Evolutionary conservation across 306 rosid genomes (phyloP).

Genomic region (Fagus sylvatica): DNA sequence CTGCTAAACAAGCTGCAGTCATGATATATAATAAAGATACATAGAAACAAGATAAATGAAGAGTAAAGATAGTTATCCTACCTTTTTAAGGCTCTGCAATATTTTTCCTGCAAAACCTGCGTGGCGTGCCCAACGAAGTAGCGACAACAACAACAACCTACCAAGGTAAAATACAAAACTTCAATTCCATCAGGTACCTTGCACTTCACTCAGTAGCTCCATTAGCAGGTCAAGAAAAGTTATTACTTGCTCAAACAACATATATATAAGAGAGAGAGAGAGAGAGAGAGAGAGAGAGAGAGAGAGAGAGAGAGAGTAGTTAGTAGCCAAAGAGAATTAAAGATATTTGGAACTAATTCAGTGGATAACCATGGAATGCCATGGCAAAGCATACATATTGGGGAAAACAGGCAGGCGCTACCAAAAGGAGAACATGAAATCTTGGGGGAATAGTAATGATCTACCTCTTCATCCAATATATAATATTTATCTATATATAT

Average conservation of each 20-base stretch:
- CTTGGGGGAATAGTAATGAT: conserved; percentile 12
- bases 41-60: neutral
- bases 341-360: conserved; percentile 1
- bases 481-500: conserved; percentile 11
- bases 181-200: conserved; percentile 30
- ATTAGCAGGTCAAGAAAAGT: conserved; percentile 23
- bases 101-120: conserved; percentile 35
- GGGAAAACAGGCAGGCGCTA: neutral
- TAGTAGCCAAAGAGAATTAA: conserved; percentile 12
- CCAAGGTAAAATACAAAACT: conserved; percentile 29
- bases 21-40: neutral
- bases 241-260: neutral
- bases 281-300: neutral
- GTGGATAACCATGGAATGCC: conserved; percentile 1
- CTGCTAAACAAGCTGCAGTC: neutral
- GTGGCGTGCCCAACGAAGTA: conserved; percentile 43
- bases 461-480: conserved; percentile 18
- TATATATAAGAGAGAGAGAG: neutral
- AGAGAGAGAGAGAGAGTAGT: conserved; percentile 1
- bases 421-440: conserved; percentile 11
- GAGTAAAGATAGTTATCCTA: conserved; percentile 3
- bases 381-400: conserved; percentile 3
- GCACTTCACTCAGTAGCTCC: conserved; percentile 7
- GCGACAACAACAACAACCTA: conserved; percentile 53
- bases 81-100: conserved; percentile 20